Evolutionary conservation across 1,139 yeast species (phyloP), one percentile per base, ranked within the genome.

Genomic region (Taphrina communis): DNA sequence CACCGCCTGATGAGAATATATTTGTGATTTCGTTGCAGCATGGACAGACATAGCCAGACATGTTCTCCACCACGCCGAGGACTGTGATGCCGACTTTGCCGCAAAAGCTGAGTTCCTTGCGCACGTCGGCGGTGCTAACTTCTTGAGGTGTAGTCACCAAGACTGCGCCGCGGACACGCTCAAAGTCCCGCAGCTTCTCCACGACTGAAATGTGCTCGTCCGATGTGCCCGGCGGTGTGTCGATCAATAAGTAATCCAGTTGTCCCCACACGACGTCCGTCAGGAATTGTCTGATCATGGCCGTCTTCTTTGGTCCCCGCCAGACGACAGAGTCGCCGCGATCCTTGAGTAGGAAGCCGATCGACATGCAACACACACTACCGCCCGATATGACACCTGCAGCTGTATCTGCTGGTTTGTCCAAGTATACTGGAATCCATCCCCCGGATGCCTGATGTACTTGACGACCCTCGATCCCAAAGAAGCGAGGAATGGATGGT

Each of bases 261-360:
- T 83, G 84, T 0, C 92, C 97, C 99, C 99, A 95, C 21, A 86
- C 85, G 0, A 94, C 97, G 77, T 94, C 98, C 71, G 86, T 86
- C 58, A 95, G 81, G 76, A 95, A 93, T 78, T 95, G 99, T 70
- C 94, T 84, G 57, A 95, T 90, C 98, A 95, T 94, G 31, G 98
- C 97, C 0, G 98, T 93, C 77, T 95, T 95, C 78, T 93, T 92
- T 1, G 99, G 99, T 0, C 99, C 99, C 75, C 98, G 83, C 99
- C 99, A 95, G 8, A 94, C 97, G 42, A 95, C 96, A 25, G 96
- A 87, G 74, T 89, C 90, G 36, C 96, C 96, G 70, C 98, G 80
- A 76, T 90, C 87, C 19, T 89, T 88, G 9, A 94, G 78, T 58
- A 95, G 78, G 75, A 95, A 94, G 2, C 99, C 99, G n/a, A 95